Evolutionary conservation across 805 yeast genomes (phyloP).

Genomic region (Yarrowia sp.): DNA sequence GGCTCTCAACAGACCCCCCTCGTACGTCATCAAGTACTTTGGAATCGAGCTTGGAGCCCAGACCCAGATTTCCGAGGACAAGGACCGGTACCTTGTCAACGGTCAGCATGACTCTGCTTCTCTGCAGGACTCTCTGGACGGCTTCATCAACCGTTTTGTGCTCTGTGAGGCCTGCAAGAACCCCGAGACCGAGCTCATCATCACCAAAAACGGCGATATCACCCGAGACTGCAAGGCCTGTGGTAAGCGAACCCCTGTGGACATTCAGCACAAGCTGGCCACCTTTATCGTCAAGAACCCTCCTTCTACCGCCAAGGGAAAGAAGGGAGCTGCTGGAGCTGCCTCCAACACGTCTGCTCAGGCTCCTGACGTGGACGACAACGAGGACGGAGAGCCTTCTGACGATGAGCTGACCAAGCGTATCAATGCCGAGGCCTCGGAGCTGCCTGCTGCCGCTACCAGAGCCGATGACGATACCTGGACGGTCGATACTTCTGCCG

Average conservation of each 20-base stretch:
- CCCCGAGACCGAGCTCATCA: constrained; percentile 91
- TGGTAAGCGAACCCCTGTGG: constrained; percentile 83
- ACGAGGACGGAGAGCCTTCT: constrained; percentile 50
- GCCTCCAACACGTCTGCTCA: constrained; percentile 59
- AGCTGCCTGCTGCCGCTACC: constrained; percentile 49
- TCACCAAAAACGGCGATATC: constrained; percentile 70
- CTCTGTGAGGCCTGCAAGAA: constrained; percentile 93
- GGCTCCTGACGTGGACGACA: constrained; percentile 40
- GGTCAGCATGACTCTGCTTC: constrained; percentile 90
- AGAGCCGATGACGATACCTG: constrained; percentile 83
- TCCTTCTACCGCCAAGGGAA: constrained; percentile 46
- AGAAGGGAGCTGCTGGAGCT: constrained; percentile 72
- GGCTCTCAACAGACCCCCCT: constrained; percentile 88
- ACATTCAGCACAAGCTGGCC: constrained; percentile 82
- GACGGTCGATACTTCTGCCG: constrained; percentile 97
- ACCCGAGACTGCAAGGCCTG: constrained; percentile 97
- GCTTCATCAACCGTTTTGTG: constrained; percentile 88
- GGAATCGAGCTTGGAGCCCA: constrained; percentile 98
- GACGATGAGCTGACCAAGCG: constrained; percentile 75
- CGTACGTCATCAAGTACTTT: constrained; percentile 88
- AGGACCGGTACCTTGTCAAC: constrained; percentile 86
- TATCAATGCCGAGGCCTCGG: constrained; percentile 81
- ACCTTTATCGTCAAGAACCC: constrained; percentile 89
- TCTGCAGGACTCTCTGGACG: constrained; percentile 91
- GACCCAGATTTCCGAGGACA: constrained; percentile 73